Evolutionary conservation across 179 eudicot species (phyloP), one percentile per base, ranked within the genome.

Genomic region (Drosera spatulata): DNA sequence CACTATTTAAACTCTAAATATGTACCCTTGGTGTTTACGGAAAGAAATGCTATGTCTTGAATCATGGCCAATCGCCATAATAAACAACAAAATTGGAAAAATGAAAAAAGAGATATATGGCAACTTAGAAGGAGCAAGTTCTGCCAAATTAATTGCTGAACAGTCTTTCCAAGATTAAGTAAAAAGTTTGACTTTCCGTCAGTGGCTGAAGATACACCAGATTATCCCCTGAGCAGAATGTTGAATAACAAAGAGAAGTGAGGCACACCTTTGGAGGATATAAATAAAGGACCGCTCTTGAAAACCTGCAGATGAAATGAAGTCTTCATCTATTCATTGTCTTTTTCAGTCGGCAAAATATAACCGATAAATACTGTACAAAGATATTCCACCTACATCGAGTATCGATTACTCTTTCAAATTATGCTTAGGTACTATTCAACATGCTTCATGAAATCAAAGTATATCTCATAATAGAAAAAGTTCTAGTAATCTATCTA

Each of bases 201-300:
- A 22, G 33, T 22, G 33, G 33, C 1, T 22, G 33, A 22, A 22
- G 33, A 22, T 22, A 22, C 33, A 22, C 33, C 1, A 22, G 33
- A 13, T 52, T 52, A 7, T 15, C 12, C 40, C 12, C 1, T 43
- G 45, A 7, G 8, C 8, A 43, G 6, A n/a, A n/a, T 58, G 47
- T 5, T 9, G 2, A 33, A 50, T 39, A 52, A 4, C 37, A 59
- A 43, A 58, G 57, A 65, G 53, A 47, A 65, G 59, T 56, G 63
- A 70, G 11, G 41, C 80, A 46, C 65, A 89, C 97, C 97, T 84
- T 84, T 89, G 60, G 97, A 89, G 68, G 97, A 86, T 67, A 89
- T 66, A 68, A 80, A 89, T 40, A 89, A 69, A 2, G 85, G 80
- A 44, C 97, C 97, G 38, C 91, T 86, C 78, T 80, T 89, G 69